Evolutionary conservation across 2,329 filamentous ascomycete species (phyloP), one percentile per base, ranked within the genome.

Genomic region (Paracorniculantispora psalliotae): DNA sequence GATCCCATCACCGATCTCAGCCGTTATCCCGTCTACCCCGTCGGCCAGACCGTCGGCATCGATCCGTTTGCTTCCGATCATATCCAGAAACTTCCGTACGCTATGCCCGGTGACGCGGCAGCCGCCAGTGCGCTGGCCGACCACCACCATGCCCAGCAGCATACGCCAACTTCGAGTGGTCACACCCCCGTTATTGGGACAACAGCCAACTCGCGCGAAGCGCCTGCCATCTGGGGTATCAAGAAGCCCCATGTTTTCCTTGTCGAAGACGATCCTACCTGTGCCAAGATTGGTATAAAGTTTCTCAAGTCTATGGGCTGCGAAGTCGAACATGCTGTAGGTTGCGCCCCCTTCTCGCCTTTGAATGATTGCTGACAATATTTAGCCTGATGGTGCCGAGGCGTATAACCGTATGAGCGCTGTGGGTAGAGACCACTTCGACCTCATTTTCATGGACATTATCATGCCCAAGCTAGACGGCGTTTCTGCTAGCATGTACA

Each of bases 381-480:
- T 35, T 41, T 41, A 73, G 72, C 65, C 69, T 67, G 96, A 99
- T 71, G 94, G 94, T 50, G 79, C 96, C 47, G 91, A 97, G 71
- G 94, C 94, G 54, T 92, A 96, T 51, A 91, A 89, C 69, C 94
- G 94, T 70, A 88, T 96, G 52, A 84, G 79, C 65, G 70, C 72
- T 33, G 67, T 72, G 37, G 77, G 79, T 10, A 67, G 72, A 37
- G 73, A 75, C 33, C 69, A 81, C 33, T 88, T 83, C 66, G 84
- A 89, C 64, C 75, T 89, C 57, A 91, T 93, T 63, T 83, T 93
- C 62, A 93, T 93, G 90, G 90, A 94, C 69, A 93, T 99, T 64
- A 96, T 99, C 66, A 97, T 99, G 94, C 94, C 94, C 6, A 89
- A 92, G 64, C 80, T 97, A 57, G 94, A 97, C 68, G 94, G 94